A percentile compares a stretch with the other conserved stretches of the same genome.
phyloP scores from a whole-genome alignment of 257 asterid genomes.

The Leonotis leonurus region DNA sequence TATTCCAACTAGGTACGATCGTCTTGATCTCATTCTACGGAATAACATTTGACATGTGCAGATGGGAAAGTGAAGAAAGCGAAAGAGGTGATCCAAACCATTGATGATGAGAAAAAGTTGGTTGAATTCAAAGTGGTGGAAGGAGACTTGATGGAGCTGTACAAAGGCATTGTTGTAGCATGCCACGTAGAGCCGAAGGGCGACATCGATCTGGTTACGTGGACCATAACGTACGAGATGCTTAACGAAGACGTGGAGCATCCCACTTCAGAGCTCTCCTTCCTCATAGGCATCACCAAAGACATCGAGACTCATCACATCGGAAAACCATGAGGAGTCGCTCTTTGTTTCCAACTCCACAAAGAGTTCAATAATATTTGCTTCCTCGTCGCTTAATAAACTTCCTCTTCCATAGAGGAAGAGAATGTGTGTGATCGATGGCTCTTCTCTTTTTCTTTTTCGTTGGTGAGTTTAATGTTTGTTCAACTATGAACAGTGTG shows the following conservation, averaged over 20 bases:
- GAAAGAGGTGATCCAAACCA: not conserved
- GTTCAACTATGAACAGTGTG: too few relatives aligned
- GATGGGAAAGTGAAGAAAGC: not conserved
- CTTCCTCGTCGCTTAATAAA: too few relatives aligned
- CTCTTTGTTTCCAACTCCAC: too few relatives aligned
- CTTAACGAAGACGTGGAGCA: not conserved
- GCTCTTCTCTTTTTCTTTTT: too few relatives aligned
- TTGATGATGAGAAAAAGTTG: slow-evolving; percentile 3
- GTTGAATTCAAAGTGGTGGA: not conserved
- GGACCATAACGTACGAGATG: not conserved
- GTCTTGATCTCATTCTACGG: too few relatives aligned
- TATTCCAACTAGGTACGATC: too few relatives aligned
- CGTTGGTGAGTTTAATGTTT: too few relatives aligned
- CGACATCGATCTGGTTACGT: not conserved
- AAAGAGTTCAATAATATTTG: too few relatives aligned
- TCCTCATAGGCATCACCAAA: not conserved
- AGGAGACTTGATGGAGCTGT: not conserved
- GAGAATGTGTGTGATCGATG: too few relatives aligned
- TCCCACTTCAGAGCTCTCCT: not conserved
- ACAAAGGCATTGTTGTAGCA: not conserved
- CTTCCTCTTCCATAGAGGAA: too few relatives aligned
- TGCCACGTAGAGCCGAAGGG: not conserved
- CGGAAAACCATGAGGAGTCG: too few relatives aligned
- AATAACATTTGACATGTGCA: too few relatives aligned
- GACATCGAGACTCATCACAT: not conserved